Conservation (phyloP, 352 stramenopile species). For the Globisporangium acanthophoron region DNA sequence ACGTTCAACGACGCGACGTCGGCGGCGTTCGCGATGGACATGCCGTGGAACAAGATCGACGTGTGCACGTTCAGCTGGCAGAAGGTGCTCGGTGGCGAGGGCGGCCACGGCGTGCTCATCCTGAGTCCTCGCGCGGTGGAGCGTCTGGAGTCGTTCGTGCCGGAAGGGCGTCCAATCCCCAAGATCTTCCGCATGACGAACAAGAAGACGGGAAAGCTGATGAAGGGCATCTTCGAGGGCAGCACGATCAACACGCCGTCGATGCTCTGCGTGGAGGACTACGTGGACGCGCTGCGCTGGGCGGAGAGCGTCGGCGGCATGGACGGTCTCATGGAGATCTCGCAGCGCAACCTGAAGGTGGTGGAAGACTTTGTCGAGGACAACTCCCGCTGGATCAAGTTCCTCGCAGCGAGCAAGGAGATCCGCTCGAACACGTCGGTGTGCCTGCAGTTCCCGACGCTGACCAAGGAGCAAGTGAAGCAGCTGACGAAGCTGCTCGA, state of each 20-base stretch:
- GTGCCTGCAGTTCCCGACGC: constrained; percentile 93
- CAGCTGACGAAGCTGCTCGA: constrained; percentile 95
- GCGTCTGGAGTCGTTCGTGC: constrained; percentile 94
- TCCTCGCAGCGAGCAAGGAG: constrained; percentile 92
- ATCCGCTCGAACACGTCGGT: constrained; percentile 97
- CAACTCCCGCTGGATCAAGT: constrained; percentile 95
- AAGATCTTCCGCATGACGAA: constrained; percentile 99
- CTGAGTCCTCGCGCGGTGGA: constrained; percentile 95
- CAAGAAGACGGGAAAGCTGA: constrained; percentile 92
- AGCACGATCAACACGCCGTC: constrained; percentile 99
- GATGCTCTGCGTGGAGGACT: constrained; percentile 99
- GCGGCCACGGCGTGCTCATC: constrained; percentile 97
- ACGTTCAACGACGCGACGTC: constrained; percentile 98
- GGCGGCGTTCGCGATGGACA: constrained; percentile 98
- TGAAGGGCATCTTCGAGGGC: constrained; percentile 95
- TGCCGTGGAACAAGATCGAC: constrained; percentile 98
- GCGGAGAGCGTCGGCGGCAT: constrained; percentile 93
- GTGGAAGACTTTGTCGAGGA: constrained; percentile 96
- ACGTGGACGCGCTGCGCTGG: constrained; percentile 97
- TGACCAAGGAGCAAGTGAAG: constrained; percentile 94
- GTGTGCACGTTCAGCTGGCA: constrained; percentile 99
- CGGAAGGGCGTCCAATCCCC: constrained; percentile 88
- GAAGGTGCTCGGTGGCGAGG: constrained; percentile 98
- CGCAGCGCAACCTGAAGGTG: constrained; percentile 92
- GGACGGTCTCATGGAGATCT: constrained; percentile 91